Percentiles rank a stretch among this genome's conserved stretches.
These are phyloP conservation scores for Panicum hallii DNA, from an alignment of 202 grass and related monocot genomes.

Conservation along the genomic window DNA sequence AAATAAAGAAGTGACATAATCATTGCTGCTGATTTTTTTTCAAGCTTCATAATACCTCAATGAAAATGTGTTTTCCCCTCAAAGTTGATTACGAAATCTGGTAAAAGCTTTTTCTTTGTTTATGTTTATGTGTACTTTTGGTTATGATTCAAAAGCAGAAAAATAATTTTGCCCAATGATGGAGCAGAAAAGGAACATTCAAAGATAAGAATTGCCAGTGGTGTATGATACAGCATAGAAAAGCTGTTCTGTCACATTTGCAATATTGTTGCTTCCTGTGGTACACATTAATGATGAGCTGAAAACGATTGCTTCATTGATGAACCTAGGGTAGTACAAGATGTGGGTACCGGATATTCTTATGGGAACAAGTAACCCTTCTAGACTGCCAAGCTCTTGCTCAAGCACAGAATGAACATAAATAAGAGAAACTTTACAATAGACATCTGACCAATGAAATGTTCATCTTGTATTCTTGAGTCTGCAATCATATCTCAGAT, in stretches of 20 bases:
- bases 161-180: background rate
- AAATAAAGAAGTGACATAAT: background rate
- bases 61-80: background rate
- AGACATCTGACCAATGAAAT: background rate
- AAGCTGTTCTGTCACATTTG: slow-evolving; percentile 33
- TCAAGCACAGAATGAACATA: background rate
- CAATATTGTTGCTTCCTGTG: slow-evolving; percentile 51
- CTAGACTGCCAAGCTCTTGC: slow-evolving; percentile 6
- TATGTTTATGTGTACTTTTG: background rate
- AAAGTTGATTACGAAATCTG: background rate
- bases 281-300: slow-evolving; percentile 50
- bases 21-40: background rate
- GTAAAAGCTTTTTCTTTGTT: background rate
- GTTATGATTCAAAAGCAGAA: slow-evolving; percentile 19
- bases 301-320: slow-evolving; percentile 46
- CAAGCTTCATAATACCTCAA: slow-evolving; percentile 11
- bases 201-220: slow-evolving; percentile 32
- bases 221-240: slow-evolving; percentile 31
- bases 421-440: background rate
- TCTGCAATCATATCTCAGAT: background rate
- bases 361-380: slow-evolving; percentile 30
- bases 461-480: background rate
- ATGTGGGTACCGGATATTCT: slow-evolving; percentile 41
- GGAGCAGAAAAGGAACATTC: slow-evolving; percentile 9
- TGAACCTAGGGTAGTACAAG: slow-evolving; percentile 26